These are phyloP conservation scores for Teunomyces cretensis DNA, from an alignment of 805 yeast genomes.

Conservation along the genomic window DNA sequence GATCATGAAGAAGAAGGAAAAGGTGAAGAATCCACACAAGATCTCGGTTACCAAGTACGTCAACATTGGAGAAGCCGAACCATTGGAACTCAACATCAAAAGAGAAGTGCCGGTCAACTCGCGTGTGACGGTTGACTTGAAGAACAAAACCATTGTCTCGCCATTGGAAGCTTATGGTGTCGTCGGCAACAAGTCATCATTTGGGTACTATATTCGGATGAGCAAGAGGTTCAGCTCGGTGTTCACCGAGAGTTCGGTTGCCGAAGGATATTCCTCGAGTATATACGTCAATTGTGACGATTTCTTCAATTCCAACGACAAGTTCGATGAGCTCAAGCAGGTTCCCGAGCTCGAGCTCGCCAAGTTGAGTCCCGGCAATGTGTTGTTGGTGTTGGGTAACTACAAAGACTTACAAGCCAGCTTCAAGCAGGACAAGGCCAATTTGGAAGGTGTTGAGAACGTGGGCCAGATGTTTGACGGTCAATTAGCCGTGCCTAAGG, in stretches of 20 bases:
- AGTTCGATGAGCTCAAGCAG: constrained; percentile 10
- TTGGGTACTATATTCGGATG: constrained; percentile 74
- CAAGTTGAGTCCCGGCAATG: constrained; percentile 19
- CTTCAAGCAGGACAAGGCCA: constrained; percentile 51
- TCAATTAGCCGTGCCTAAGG: constrained; percentile 49
- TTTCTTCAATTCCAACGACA: constrained; percentile 41
- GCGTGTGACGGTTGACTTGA: constrained; percentile 75
- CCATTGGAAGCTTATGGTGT: constrained; percentile 70
- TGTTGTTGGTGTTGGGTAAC: constrained; percentile 63
- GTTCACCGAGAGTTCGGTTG: constrained; percentile 65
- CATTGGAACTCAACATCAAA: constrained; percentile 56
- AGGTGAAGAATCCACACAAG: constrained; percentile 35
- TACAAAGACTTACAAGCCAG: constrained; percentile 55
- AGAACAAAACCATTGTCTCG: constrained; percentile 61
- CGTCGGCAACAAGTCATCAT: constrained; percentile 57
- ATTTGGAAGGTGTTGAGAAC: constrained; percentile 51
- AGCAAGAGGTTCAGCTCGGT: constrained; percentile 60
- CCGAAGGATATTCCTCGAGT: constrained; percentile 65
- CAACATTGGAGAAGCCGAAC: constrained; percentile 65
- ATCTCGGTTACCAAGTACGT: constrained; percentile 66
- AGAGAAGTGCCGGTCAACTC: constrained; percentile 70
- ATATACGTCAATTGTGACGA: constrained; percentile 69
- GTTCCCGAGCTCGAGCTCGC: constrained; percentile 14
- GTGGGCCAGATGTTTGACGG: constrained; percentile 73
- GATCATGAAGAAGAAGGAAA: constrained; percentile 38